Base-by-base conservation (phyloP, 495 filamentous ascomycete species). In the Aspergillus saccharolyticus region DNA sequence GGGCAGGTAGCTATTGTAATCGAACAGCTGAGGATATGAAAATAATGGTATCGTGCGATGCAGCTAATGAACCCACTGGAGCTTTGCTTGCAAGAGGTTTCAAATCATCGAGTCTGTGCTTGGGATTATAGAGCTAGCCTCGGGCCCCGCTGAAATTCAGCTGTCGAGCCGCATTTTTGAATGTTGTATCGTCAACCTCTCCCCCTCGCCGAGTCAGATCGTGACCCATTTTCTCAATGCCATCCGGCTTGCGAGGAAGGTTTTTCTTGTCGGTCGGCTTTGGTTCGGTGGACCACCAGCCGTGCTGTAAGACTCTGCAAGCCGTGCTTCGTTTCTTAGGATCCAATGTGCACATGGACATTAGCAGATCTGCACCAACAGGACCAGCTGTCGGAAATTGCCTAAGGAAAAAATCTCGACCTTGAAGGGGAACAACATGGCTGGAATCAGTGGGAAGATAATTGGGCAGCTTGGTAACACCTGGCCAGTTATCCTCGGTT, bases 401-500 rank as follows among this genome's bases (percentile, higher is more conserved):
- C 17, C 70, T 69, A 64, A 86, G 72, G 70, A 86, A 96, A 56
- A 87, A 82, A 10, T 89, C 85, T 53, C 80, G 79, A 15, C 84
- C 83, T 52, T 80, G 79, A 14, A 91, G 65, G 14, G 91, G 89
- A 22, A 79, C 66, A 22, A 77, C 54, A 8, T 84, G 77, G 21
- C 53, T 66, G 18, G 69, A 70, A 53, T 84, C 83, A 1, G 79
- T 67, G 9, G 83, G 75, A 8, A 88, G 76, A 66, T 91, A 98
- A 54, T 85, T 85, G n/a, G 85, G 84, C 19, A 99, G 74, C 60
- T 81, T 82, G 2, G 85, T 85, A 4, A 97, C 94, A 10, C 93
- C 94, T 0, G 94, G 91, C 95, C 95, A 99, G 65, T 91, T 92
- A 6, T 90, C 88, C 68, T 99, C 95, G 1, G 85, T 92, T 4